Evolutionary conservation across 2,329 filamentous ascomycete species (phyloP).

Genomic region (Beauveria caledonica): DNA sequence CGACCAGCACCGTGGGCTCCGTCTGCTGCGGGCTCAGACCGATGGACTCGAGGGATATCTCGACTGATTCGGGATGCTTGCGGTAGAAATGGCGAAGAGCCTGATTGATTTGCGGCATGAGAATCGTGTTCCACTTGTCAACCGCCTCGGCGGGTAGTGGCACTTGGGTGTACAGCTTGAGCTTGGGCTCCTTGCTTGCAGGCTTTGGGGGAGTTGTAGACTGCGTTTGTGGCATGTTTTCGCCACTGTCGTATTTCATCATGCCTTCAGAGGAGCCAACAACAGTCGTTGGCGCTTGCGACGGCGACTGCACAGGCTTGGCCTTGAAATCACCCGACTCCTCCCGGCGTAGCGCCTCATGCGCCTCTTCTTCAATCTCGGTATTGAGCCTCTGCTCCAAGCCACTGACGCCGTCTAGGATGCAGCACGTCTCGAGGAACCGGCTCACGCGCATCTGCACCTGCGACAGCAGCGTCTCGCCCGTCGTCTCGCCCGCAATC

Average conservation of each 20-base stretch:
- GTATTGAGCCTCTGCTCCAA: constrained; percentile 45
- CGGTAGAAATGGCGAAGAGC: constrained; percentile 63
- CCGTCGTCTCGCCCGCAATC: constrained; percentile 35
- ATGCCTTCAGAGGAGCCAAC: background rate
- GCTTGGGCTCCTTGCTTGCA: constrained; percentile 30
- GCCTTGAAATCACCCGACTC: background rate
- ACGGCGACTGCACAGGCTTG: background rate
- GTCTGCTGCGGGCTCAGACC: constrained; percentile 59
- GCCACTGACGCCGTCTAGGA: constrained; percentile 50
- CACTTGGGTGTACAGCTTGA: constrained; percentile 52
- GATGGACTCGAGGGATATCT: constrained; percentile 68
- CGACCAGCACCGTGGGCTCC: constrained; percentile 65
- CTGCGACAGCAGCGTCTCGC: constrained; percentile 43
- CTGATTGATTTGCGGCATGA: constrained; percentile 67
- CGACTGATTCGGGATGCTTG: constrained; percentile 67
- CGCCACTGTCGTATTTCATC: background rate
- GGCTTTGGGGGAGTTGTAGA: background rate
- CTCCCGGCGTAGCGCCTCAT: background rate
- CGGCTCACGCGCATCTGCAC: constrained; percentile 48
- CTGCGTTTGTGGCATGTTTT: background rate
- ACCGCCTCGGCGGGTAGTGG: constrained; percentile 51
- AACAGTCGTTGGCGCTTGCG: background rate
- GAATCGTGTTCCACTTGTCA: constrained; percentile 61
- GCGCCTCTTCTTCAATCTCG: constrained; percentile 30
- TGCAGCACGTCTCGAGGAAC: constrained; percentile 52